phyloP scores from a whole-genome alignment of 306 rosid species.

The Corylus americana region DNA sequence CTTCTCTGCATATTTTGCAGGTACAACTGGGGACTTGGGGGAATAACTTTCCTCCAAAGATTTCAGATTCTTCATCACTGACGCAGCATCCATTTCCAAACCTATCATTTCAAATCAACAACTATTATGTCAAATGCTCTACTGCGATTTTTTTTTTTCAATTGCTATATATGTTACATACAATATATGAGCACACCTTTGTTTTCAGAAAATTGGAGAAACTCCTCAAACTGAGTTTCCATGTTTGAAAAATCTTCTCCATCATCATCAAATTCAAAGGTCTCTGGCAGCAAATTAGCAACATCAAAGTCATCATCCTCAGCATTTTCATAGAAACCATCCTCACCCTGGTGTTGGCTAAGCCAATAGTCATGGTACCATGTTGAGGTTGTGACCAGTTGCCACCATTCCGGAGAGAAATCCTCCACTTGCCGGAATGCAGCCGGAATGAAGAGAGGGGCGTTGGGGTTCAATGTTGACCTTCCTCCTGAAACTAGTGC shows the following conservation, averaged over 20 bases:
- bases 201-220: slow-evolving; percentile 46
- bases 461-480: slow-evolving; percentile 76
- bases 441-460: slow-evolving; percentile 80
- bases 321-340: slow-evolving; percentile 38
- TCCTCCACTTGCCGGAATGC: slow-evolving; percentile 86
- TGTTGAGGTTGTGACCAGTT: slow-evolving; percentile 68
- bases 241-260: slow-evolving; percentile 49
- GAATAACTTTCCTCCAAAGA: slow-evolving; percentile 36
- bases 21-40: slow-evolving; percentile 27
- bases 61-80: slow-evolving; percentile 30
- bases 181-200: slow-evolving; percentile 34
- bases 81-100: slow-evolving; percentile 15
- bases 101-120: slow-evolving; percentile 11
- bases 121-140: not conserved
- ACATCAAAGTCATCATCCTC: slow-evolving; percentile 35
- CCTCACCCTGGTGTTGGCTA: slow-evolving; percentile 67
- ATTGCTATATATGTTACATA: not conserved
- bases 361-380: slow-evolving; percentile 92
- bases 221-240: slow-evolving; percentile 81
- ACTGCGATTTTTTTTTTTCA: not conserved
- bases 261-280: slow-evolving; percentile 62
- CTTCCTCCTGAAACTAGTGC: slow-evolving; percentile 70
- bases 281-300: slow-evolving; percentile 62
- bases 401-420: slow-evolving; percentile 97
- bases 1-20: slow-evolving; percentile 38